Evolutionary conservation across 179 eudicot species (phyloP), one percentile per base, ranked within the genome.

Genomic region (Beta lomatogona): DNA sequence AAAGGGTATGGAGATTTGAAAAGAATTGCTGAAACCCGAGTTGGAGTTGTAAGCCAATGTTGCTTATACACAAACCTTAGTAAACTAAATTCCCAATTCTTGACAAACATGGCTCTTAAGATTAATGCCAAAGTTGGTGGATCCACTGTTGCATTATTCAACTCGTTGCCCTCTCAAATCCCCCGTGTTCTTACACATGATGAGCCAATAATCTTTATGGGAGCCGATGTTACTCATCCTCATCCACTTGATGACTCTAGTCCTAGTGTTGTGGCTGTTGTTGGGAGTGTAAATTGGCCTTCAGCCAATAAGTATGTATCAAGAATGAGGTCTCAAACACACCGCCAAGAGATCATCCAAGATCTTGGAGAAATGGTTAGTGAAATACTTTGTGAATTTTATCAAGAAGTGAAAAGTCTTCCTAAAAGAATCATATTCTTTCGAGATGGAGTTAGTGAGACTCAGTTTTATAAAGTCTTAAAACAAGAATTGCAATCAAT

Each of bases 91-190:
- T 90, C 98, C 68, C 97, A 92, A 70, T 93, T 93, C 77, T 88
- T 95, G 16, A 89, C 95, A 46, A 95, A 95, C 81, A 82, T 95
- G 82, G 99, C 97, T 67, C 91, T 95, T n/a, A 95, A 95, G 85
- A 95, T 95, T 81, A 95, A 95, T 71, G 98, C 98, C 79, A 95
- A 95, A 86, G 90, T 93, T 3, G 99, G 99, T 44, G 99, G 99
- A 0, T 95, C 91, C 85, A 95, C 99, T 0, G 99, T 92, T 8
- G 92, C 98, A 52, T 78, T 95, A 66, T 89, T 86, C 88, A 90
- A 90, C 79, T 85, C 99, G 19, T 76, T 95, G 44, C 91, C 95
- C 3, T 83, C 92, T 36, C 98, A 95, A 83, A 89, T 93, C 50
- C 98, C 98, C 3, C 85, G 98, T 69, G 83, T 93, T 70, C 83